A percentile compares a stretch with the other conserved stretches of the same genome.
These are phyloP conservation scores for Mycena polygramma DNA, from an alignment of 768 basidiomycete genomes.

Conservation along the genomic window DNA sequence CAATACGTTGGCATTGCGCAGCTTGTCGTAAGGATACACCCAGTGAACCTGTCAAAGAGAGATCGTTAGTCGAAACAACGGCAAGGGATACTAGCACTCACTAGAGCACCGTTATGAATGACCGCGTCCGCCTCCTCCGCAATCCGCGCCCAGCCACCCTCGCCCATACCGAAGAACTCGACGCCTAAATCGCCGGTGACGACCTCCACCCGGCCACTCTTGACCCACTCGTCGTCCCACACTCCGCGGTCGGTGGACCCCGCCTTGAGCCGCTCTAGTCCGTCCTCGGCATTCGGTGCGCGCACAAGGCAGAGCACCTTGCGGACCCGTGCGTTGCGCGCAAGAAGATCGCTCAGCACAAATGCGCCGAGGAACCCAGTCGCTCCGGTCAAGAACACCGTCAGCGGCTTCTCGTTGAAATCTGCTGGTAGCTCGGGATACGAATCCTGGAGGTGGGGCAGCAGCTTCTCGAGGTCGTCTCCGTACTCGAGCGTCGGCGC, in stretches of 20 bases:
- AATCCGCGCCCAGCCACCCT: slow-evolving; percentile 74
- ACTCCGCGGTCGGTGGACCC: slow-evolving; percentile 83
- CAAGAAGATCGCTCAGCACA: slow-evolving; percentile 84
- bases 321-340: slow-evolving; percentile 68
- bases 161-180: slow-evolving; percentile 79
- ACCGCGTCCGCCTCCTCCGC: slow-evolving; percentile 83
- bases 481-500: slow-evolving; percentile 74
- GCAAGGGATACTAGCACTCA: slow-evolving; percentile 53
- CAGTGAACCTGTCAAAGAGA: slow-evolving; percentile 83
- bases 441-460: slow-evolving; percentile 66
- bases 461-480: slow-evolving; percentile 78
- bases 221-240: slow-evolving; percentile 91
- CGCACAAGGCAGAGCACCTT: slow-evolving; percentile 97
- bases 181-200: slow-evolving; percentile 87
- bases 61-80: slow-evolving; percentile 3
- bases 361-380: slow-evolving; percentile 98
- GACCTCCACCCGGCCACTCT: slow-evolving; percentile 76
- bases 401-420: slow-evolving; percentile 66
- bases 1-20: slow-evolving; percentile 93
- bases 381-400: slow-evolving; percentile 95
- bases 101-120: slow-evolving; percentile 97
- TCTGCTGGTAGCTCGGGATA: slow-evolving; percentile 76
- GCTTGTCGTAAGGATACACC: slow-evolving; percentile 97
- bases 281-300: slow-evolving; percentile 72
- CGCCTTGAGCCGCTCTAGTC: slow-evolving; percentile 76